Evolutionary conservation across 164 flowering plant genomes (phyloP), one percentile per base, ranked within the genome.

Genomic region (Vitis labrusca): DNA sequence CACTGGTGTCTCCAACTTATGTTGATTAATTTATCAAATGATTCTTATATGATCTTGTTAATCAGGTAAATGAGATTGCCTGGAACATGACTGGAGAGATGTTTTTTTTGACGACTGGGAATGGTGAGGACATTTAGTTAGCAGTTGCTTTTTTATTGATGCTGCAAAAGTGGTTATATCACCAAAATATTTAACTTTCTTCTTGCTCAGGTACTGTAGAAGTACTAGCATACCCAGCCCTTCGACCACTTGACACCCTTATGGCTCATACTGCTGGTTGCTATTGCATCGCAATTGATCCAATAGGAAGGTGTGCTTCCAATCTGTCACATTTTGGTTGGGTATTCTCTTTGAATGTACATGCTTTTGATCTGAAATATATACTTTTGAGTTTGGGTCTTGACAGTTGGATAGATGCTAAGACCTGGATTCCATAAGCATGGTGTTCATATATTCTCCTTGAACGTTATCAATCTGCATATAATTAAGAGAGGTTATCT

Each of bases 261-360:
- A 82, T 80, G 85, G 99, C 99, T 71, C 99, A 93, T 74, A 93
- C 98, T 65, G 99, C 99, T 67, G 98, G 99, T 73, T 95, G 99
- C 78, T 95, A 95, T 69, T 91, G 99, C 84, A 95, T 95, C 77
- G 98, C 98, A 27, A 95, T 90, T 74, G 98, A 93, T 64, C 99
- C 99, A 10, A 61, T 77, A 9, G 99, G 98, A 88, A 93, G 96
- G 99, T 95, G 48, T 67, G 76, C 19, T 58, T 59, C 32, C 16
- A 58, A 61, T 64, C 59, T 62, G 30, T 10, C 19, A 51, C 67
- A 8, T 17, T 57, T n/a, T 8, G 50, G 48, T 50, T 17, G 0
- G 30, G 52, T 17, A 14, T 13, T 30, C 53, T 61, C 3, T 48
- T 1, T 29, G 4, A 14, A 10, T 10, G 15, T 14, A 8, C 9